A percentile compares a stretch with the other conserved stretches of the same genome.
These are phyloP conservation scores for Stylonectria norvegica DNA, from an alignment of 2,329 filamentous ascomycete genomes.

Conservation along the genomic window DNA sequence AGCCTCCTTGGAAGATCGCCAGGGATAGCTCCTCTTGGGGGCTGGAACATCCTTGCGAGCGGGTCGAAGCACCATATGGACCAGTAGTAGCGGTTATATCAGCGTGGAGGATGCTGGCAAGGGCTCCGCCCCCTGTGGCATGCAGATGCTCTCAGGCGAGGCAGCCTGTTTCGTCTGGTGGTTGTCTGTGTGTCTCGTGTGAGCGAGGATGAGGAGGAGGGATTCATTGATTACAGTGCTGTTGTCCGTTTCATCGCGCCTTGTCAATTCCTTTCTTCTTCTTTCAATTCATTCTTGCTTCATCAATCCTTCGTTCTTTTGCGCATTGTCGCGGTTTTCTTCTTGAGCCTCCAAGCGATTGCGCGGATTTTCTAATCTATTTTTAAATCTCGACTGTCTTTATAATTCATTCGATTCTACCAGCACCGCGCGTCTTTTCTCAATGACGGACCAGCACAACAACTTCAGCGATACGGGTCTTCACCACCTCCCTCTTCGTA, in stretches of 20 bases:
- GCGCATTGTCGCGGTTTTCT: constrained; percentile 1
- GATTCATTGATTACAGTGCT: constrained; percentile 13
- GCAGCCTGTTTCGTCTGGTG: too few relatives aligned
- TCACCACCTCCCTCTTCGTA: constrained; percentile 26
- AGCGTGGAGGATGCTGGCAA: constrained; percentile 5
- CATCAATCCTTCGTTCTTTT: constrained; percentile 2
- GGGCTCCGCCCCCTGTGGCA: constrained; percentile 16
- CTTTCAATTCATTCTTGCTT: background rate
- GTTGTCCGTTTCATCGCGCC: constrained; percentile 1
- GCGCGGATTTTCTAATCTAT: constrained; percentile 1
- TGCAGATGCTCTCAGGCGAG: constrained; percentile 14
- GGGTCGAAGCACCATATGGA: constrained; percentile 6
- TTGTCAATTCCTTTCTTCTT: constrained; percentile 10
- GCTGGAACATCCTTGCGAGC: constrained; percentile 13
- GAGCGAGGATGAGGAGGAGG: constrained; percentile 6
- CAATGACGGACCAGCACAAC: constrained; percentile 21
- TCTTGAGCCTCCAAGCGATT: background rate
- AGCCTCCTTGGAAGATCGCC: constrained; percentile 2
- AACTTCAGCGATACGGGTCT: constrained; percentile 20
- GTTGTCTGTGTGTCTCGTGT: background rate
- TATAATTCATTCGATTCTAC: too few relatives aligned
- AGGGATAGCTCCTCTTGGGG: constrained; percentile 12
- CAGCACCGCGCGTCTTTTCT: too few relatives aligned
- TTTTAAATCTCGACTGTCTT: background rate
- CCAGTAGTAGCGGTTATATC: constrained; percentile 9